Percentiles rank a stretch among this genome's conserved stretches.
phyloP scores from a whole-genome alignment of 2,329 filamentous ascomycete species.

The Fusarium avenaceum region DNA sequence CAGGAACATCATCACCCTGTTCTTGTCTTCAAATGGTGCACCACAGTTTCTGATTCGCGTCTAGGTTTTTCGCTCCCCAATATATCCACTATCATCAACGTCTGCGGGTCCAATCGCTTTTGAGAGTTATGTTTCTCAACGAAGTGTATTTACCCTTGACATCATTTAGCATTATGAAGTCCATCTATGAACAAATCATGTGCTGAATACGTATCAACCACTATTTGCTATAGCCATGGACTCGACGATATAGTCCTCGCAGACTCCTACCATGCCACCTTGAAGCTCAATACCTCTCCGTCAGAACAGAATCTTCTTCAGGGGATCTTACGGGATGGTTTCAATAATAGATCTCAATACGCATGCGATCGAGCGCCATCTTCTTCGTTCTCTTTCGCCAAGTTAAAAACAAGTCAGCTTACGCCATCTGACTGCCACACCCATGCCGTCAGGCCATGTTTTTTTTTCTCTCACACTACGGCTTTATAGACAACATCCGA shows the following conservation, averaged over 20 bases:
- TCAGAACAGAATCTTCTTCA: constrained; percentile 3
- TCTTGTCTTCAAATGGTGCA: constrained; percentile 12
- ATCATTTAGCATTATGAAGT: constrained; percentile 4
- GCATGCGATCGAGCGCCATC: constrained; percentile 18
- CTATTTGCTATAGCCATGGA: constrained; percentile 26
- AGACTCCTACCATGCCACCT: background rate
- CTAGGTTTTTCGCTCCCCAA: constrained; percentile 11
- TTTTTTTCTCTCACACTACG: background rate
- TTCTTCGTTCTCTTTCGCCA: constrained; percentile 12
- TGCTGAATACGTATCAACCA: background rate
- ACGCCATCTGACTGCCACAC: constrained; percentile 19
- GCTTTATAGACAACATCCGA: constrained; percentile 8
- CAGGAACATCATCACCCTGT: constrained; percentile 33
- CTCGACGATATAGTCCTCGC: constrained; percentile 18
- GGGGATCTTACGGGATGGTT: background rate
- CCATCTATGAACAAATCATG: background rate
- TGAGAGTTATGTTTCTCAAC: constrained; percentile 10
- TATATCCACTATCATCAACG: constrained; percentile 29
- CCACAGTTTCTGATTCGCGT: constrained; percentile 42
- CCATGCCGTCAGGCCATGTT: constrained; percentile 28
- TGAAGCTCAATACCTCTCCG: constrained; percentile 3
- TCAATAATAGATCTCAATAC: constrained; percentile 26
- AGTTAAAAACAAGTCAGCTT: constrained; percentile 15
- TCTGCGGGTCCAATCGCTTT: constrained; percentile 36
- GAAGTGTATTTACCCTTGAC: constrained; percentile 26